Evolutionary conservation across 1,284 basidiomycete genomes (phyloP).

Genomic region (Leccinum glutinopallens): DNA sequence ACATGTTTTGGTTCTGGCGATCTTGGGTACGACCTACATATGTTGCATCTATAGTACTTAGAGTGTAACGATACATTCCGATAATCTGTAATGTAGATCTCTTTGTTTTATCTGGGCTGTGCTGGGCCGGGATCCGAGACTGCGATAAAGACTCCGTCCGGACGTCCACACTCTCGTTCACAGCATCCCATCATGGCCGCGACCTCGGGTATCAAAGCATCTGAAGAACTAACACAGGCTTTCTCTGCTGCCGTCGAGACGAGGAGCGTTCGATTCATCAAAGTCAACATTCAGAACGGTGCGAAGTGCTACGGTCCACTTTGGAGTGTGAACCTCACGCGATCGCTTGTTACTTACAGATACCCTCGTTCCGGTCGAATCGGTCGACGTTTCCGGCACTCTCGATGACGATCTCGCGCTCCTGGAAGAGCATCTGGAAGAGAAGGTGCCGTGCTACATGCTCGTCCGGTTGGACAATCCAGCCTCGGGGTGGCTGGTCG

Average conservation of each 20-base stretch:
- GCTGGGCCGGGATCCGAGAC: neutral
- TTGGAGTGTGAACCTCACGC: slow-evolving; percentile 30
- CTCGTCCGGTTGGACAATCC: slow-evolving; percentile 65
- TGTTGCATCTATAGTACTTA: slow-evolving; percentile 36
- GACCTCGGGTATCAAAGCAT: slow-evolving; percentile 63
- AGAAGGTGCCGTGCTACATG: slow-evolving; percentile 70
- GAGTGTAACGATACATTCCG: slow-evolving; percentile 35
- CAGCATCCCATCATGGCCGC: slow-evolving; percentile 55
- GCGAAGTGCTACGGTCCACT: slow-evolving; percentile 27
- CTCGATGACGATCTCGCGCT: slow-evolving; percentile 61
- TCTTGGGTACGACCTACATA: slow-evolving; percentile 32
- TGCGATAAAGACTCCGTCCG: neutral
- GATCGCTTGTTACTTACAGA: slow-evolving; percentile 44
- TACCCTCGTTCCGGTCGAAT: slow-evolving; percentile 60
- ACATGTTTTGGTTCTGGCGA: slow-evolving; percentile 23
- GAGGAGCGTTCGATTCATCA: slow-evolving; percentile 64
- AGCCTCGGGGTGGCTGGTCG: slow-evolving; percentile 64
- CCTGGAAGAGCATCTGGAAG: slow-evolving; percentile 59
- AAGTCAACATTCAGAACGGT: slow-evolving; percentile 76
- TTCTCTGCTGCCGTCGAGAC: slow-evolving; percentile 61
- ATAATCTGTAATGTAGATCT: slow-evolving; percentile 40
- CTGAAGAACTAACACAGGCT: slow-evolving; percentile 49
- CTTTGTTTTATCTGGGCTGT: slow-evolving; percentile 5
- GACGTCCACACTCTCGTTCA: no score
- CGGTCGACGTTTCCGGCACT: slow-evolving; percentile 48